phyloP scores from a whole-genome alignment of 1,284 basidiomycete species.

The Stereum hirsutum region DNA sequence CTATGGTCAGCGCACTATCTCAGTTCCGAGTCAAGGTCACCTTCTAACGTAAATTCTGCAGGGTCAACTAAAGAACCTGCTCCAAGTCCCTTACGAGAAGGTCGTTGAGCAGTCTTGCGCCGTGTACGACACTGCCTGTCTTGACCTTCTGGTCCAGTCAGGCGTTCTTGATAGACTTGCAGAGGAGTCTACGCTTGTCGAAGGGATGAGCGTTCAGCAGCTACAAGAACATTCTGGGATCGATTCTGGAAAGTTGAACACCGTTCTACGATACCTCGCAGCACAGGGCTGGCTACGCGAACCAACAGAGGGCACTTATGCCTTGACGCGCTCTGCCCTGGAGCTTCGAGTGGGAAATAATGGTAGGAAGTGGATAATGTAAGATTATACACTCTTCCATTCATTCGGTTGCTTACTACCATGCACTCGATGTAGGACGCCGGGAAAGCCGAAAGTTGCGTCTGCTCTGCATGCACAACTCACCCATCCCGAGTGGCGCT shows the following conservation, averaged over 20 bases:
- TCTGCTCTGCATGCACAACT: slow-evolving; percentile 12
- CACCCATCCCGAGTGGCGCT: slow-evolving; percentile 16
- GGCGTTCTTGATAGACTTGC: slow-evolving; percentile 15
- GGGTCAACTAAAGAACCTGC: slow-evolving; percentile 14
- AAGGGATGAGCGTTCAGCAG: slow-evolving; percentile 11
- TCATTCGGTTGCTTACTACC: background rate
- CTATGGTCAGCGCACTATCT: background rate
- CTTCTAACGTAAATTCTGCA: slow-evolving; percentile 2
- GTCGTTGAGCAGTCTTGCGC: slow-evolving; percentile 12
- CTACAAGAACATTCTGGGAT: slow-evolving; percentile 14
- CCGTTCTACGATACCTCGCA: slow-evolving; percentile 15
- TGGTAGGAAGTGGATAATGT: slow-evolving; percentile 16
- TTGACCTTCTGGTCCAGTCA: slow-evolving; percentile 16
- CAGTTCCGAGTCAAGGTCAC: background rate
- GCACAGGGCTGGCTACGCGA: slow-evolving; percentile 17
- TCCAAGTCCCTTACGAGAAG: slow-evolving; percentile 17
- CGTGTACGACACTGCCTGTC: slow-evolving; percentile 16
- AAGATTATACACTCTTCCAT: background rate
- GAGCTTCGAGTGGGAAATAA: slow-evolving; percentile 13
- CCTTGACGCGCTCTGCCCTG: slow-evolving; percentile 16
- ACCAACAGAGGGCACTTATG: slow-evolving; percentile 11
- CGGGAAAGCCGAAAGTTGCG: slow-evolving; percentile 15
- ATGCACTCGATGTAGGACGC: slow-evolving; percentile 10
- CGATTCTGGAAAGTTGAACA: slow-evolving; percentile 12
- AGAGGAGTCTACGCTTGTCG: slow-evolving; percentile 2